These are phyloP conservation scores for Dionaea muscipula DNA, from an alignment of 179 eudicot species.

Conservation along the genomic window DNA sequence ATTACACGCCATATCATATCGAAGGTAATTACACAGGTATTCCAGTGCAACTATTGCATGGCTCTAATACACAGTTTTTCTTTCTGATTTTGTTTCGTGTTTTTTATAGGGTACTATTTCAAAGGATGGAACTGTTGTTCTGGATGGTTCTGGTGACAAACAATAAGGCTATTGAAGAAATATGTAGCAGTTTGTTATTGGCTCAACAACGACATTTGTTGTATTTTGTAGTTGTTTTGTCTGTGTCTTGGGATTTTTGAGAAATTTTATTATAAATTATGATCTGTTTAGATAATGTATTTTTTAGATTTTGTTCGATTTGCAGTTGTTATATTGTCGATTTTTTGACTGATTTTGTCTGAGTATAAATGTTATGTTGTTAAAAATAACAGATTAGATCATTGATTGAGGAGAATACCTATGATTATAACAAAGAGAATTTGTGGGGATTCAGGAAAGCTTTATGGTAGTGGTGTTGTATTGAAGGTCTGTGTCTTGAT, in stretches of 20 bases:
- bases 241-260: neutral
- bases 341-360: neutral
- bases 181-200: slow-evolving; percentile 81
- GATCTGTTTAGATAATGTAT: too few species aligned
- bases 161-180: slow-evolving; percentile 70
- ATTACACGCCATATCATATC: too few species aligned
- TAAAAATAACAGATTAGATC: slow-evolving; percentile 55
- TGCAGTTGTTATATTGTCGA: too few species aligned
- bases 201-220: neutral
- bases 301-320: too few species aligned
- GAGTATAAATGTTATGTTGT: too few species aligned
- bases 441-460: slow-evolving; percentile 86
- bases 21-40: too few species aligned
- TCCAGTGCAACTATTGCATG: too few species aligned
- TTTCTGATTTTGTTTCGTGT: too few species aligned
- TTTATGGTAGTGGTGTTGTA: slow-evolving; percentile 96
- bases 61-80: too few species aligned
- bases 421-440: slow-evolving; percentile 88
- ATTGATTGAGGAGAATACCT: slow-evolving; percentile 53
- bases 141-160: slow-evolving; percentile 94
- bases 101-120: too few species aligned
- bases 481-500: slow-evolving; percentile 63
- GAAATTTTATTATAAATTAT: neutral
- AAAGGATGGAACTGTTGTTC: slow-evolving; percentile 84
- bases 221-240: neutral